Evolutionary conservation across 2,329 filamentous ascomycete genomes (phyloP), one percentile per base, ranked within the genome.

Genomic region (Colletotrichum tofieldiae): DNA sequence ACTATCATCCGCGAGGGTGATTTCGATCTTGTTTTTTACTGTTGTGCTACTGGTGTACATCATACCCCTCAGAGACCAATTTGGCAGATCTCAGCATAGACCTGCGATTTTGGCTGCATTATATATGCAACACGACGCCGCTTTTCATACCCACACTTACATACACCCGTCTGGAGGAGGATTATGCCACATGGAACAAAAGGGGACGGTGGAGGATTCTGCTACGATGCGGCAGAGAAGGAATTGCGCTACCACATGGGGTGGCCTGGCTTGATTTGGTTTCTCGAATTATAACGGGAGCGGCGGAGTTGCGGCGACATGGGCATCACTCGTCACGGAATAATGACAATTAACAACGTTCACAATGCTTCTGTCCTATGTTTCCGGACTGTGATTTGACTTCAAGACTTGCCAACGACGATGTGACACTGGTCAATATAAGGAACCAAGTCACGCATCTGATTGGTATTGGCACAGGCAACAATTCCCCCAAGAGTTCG

Each of bases 321-420:
- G 58, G 61, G 73, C 72, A 75, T 73, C 43, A 60, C 35, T 71
- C 66, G 29, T 72, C 20, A 74, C 61, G 72, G 70, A 69, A 73
- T 73, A 66, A 74, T 67, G 72, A 73, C 60, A 64, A 70, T 70
- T 63, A 14, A 63, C 62, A 51, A 61, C 5, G 39, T 58, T 65
- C 37, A 70, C 16, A 69, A 3, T 37, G 79, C 80, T 65, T 88
- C 6, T 6, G 29, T 32, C 3, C 88, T 75, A 37, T 55, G 69
- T 59, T 71, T 72, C 56, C 71, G 32, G 62, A 73, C 71, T 43
- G 45, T 69, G 61, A 63, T 11, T 23, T 11, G 12, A 32, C 20
- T 35, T n/a, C 6, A 2, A 52, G 18, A 4, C 6, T 16, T 7
- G 16, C 2, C 2, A 5, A 29, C 5, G 23, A 16, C 6, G 12